These are phyloP conservation scores for Exserohilum turcica DNA, from an alignment of 2,329 filamentous ascomycete genomes.

Conservation along the genomic window DNA sequence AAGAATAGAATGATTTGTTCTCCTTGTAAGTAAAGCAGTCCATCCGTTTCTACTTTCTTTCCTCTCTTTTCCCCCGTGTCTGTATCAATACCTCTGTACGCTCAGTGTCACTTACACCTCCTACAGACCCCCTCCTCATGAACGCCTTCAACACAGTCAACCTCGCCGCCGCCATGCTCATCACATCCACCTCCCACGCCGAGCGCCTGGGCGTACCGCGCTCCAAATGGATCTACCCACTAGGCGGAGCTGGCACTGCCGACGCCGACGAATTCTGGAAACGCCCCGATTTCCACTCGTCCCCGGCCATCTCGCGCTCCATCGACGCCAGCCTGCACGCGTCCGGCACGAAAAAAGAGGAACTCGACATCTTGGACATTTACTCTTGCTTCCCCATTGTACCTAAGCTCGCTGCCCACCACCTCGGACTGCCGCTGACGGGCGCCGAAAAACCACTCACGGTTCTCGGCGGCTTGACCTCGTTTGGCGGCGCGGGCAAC, in stretches of 20 bases:
- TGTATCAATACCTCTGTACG: neutral
- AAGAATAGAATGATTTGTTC: conserved; percentile 71
- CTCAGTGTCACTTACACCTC: no score
- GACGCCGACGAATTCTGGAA: conserved; percentile 68
- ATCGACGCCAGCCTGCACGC: conserved; percentile 59
- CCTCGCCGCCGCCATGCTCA: conserved; percentile 63
- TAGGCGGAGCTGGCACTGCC: conserved; percentile 66
- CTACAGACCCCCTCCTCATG: conserved; percentile 68
- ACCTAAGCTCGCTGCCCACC: conserved; percentile 67
- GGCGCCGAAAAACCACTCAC: conserved; percentile 59
- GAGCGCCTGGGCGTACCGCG: conserved; percentile 59
- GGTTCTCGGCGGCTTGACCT: conserved; percentile 68
- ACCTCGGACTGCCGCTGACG: conserved; percentile 60
- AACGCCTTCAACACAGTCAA: conserved; percentile 75
- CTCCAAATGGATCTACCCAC: conserved; percentile 66
- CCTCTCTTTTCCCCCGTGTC: neutral
- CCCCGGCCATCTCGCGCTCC: conserved; percentile 63
- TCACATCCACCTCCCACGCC: conserved; percentile 64
- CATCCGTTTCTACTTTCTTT: neutral
- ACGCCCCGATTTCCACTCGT: conserved; percentile 62
- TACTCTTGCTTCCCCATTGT: conserved; percentile 75
- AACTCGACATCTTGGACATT: conserved; percentile 67
- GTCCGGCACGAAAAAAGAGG: conserved; percentile 54
- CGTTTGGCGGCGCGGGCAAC: conserved; percentile 72
- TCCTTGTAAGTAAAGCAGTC: conserved; percentile 59